Base-by-base conservation (phyloP, 2,329 filamentous ascomycete species). In the Rhinocladiella mackenziei region DNA sequence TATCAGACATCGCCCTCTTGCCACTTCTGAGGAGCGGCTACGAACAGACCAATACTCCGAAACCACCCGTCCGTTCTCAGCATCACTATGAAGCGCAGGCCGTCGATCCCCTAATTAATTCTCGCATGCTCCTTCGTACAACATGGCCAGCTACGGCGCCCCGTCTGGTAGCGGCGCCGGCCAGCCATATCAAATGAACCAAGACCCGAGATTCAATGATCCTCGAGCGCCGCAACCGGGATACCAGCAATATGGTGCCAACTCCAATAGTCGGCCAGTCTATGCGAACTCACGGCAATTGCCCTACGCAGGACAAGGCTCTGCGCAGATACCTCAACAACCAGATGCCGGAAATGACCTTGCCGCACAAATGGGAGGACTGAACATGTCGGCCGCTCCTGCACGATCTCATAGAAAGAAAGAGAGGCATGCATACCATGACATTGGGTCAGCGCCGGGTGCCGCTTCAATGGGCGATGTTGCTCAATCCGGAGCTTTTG, bases 371-470 rank as follows among this genome's bases (percentile, higher is more conserved):
- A 84, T 94, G 83, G 82, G 83, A 30, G 81, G 80, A 48, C 78
- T 94, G 76, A 81, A 75, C 29, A 70, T 94, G 55, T 80, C 75
- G 23, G 65, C 61, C 45, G 75, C 60, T 48, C 65, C 65, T 48
- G 64, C 65, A 53, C 69, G 80, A 63, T 55, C 65, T 26, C 66
- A 70, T 38, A 84, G 89, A 75, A 97, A 95, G 80, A 96, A 95
- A 76, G 85, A 96, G 64, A 80, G 88, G 48, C 91, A 97, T 68
- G 91, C 89, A 53, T 86, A 94, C 65, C 91, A 97, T 65, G 83
- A 80, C 28, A 79, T 97, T 40, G 87, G 91, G 54, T 80, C 85
- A 15, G 42, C 51, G n/a, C 75, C 82, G 9, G 74, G 74, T 4
- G 80, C 81, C 37, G 56, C 62, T 30, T 34, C 48, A 10, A 29